Evolutionary conservation across 2,329 filamentous ascomycete species (phyloP).

Genomic region (Xylaria multiplex): DNA sequence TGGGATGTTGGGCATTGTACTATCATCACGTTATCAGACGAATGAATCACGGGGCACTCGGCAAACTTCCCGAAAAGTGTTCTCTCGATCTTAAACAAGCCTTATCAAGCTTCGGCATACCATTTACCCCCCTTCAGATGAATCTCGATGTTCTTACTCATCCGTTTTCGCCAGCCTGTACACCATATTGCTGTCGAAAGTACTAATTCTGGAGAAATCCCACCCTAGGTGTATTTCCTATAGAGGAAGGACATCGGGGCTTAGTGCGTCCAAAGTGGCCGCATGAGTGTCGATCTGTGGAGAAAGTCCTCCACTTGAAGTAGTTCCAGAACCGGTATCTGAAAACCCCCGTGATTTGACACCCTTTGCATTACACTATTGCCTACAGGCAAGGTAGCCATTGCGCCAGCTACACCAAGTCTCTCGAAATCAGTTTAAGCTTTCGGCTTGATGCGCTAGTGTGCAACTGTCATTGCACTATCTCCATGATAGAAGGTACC

Average conservation of each 20-base stretch:
- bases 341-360: conserved; percentile 1
- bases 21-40: not conserved
- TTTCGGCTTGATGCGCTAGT: not conserved
- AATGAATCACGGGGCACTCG: not conserved
- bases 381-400: not conserved
- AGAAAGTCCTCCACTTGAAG: conserved; percentile 2
- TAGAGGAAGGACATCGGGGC: conserved; percentile 18
- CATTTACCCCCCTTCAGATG: not conserved
- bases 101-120: not conserved
- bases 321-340: not conserved
- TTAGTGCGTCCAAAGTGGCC: not conserved
- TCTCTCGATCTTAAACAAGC: not conserved
- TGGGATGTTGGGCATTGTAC: not conserved
- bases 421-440: not conserved
- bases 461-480: not conserved
- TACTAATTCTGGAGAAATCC: not conserved
- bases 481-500: not conserved
- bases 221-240: conserved; percentile 18
- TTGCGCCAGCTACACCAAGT: not conserved
- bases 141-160: not conserved
- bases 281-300: conserved; percentile 20
- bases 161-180: not conserved
- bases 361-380: not conserved
- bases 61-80: not conserved
- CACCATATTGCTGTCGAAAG: not conserved